Percentiles rank a stretch among this genome's conserved stretches.
These are phyloP conservation scores for Phtheirospermum japonicum DNA, from an alignment of 257 asterid genomes.

Conservation along the genomic window DNA sequence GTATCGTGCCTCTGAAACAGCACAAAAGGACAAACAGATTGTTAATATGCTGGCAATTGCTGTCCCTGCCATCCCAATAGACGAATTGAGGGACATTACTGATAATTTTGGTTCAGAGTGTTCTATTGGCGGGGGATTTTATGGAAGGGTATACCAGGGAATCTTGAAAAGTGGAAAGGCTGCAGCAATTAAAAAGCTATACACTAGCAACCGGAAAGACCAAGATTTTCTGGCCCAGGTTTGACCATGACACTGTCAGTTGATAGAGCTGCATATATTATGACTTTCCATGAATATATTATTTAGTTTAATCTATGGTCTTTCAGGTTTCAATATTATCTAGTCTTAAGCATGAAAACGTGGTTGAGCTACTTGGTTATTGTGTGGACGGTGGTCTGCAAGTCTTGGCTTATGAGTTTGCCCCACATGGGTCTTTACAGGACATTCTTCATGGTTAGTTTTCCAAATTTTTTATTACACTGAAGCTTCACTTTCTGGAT, in stretches of 20 bases:
- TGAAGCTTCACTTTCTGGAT: no score
- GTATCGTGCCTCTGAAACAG: conserved; percentile 51
- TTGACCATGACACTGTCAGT: no score
- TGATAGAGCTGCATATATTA: no score
- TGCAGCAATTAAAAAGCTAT: conserved; percentile 75
- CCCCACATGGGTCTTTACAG: conserved; percentile 72
- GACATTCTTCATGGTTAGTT: conserved; percentile 77
- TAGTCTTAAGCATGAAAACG: conserved; percentile 63
- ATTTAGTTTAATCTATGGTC: no score
- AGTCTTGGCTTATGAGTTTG: conserved; percentile 65
- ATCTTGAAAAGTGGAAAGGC: conserved; percentile 52
- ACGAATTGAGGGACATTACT: conserved; percentile 64
- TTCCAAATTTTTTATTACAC: no score
- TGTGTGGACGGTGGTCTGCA: conserved; percentile 64
- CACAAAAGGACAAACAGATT: conserved; percentile 46
- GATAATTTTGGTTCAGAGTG: conserved; percentile 61
- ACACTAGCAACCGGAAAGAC: conserved; percentile 84
- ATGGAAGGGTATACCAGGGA: conserved; percentile 75
- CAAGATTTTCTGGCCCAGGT: conserved; percentile 72
- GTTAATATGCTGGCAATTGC: conserved; percentile 56
- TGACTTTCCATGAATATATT: no score
- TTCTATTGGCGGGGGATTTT: conserved; percentile 80
- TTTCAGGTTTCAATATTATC: no score
- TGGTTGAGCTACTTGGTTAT: conserved; percentile 70
- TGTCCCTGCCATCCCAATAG: conserved; percentile 63